These are phyloP conservation scores for Alloteropsis semialata DNA, from an alignment of 176 grass and related monocot genomes.

Conservation along the genomic window DNA sequence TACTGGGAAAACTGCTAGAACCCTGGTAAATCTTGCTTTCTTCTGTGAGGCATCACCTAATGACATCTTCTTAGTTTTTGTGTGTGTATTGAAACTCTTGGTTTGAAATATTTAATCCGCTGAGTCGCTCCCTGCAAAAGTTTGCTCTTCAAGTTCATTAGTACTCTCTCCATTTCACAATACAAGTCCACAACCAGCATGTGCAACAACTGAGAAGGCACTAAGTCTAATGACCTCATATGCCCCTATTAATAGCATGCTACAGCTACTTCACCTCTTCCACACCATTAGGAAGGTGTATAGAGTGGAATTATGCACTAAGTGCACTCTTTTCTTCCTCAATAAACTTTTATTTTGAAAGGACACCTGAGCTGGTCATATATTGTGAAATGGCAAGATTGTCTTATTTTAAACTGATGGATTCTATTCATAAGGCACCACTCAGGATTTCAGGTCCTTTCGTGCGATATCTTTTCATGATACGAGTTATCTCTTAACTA, in stretches of 20 bases:
- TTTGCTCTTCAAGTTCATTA: conserved; percentile 15
- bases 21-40: conserved; percentile 44
- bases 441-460: neutral
- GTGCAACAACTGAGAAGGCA: neutral
- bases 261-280: neutral
- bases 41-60: neutral
- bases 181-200: neutral
- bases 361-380: neutral
- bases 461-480: neutral
- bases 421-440: neutral
- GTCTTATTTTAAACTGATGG: conserved; percentile 4
- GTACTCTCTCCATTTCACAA: neutral
- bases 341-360: neutral
- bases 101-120: neutral
- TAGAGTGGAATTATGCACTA: neutral
- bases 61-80: conserved; percentile 7
- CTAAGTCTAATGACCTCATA: neutral
- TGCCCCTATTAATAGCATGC: conserved; percentile 10
- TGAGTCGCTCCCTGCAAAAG: neutral
- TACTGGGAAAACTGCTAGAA: conserved; percentile 95
- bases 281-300: neutral
- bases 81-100: neutral
- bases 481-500: neutral
- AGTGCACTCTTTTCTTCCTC: neutral
- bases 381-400: neutral